Conservation (phyloP, 1,284 basidiomycete species). For the Apiotrichum brassicae region DNA sequence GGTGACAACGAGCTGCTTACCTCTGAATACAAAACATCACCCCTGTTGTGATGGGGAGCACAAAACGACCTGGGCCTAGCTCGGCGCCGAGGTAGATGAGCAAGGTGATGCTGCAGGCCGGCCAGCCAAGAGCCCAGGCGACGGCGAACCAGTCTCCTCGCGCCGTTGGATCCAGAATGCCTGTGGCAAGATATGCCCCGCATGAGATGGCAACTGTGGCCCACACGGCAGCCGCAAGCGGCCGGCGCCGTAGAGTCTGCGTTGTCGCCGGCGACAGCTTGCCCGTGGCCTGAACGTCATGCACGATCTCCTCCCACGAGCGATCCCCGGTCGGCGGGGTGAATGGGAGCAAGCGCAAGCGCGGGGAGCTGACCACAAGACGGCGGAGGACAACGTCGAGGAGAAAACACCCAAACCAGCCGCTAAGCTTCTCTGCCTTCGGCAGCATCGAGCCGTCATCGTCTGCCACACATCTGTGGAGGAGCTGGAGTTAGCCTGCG, state of each 20-base stretch:
- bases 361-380: too few species aligned
- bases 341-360: constrained; percentile 1
- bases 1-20: neutral
- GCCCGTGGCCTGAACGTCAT: neutral
- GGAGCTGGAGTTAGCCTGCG: too few species aligned
- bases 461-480: too few species aligned
- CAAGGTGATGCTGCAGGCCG: constrained; percentile 27
- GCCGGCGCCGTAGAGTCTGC: constrained; percentile 27
- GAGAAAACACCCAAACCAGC: too few species aligned
- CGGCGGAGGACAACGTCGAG: too few species aligned
- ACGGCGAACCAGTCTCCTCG: neutral
- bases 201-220: neutral
- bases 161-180: neutral
- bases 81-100: constrained; percentile 30
- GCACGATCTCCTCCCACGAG: constrained; percentile 2
- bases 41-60: neutral
- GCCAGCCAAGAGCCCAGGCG: constrained; percentile 35
- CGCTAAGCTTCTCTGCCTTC: too few species aligned
- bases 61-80: neutral
- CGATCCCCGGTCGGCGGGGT: neutral
- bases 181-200: neutral
- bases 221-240: constrained; percentile 21
- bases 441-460: too few species aligned
- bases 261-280: neutral
- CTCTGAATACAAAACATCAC: neutral